These are phyloP conservation scores for Arctium minus DNA, from an alignment of 129 eudicot genomes.

Conservation along the genomic window DNA sequence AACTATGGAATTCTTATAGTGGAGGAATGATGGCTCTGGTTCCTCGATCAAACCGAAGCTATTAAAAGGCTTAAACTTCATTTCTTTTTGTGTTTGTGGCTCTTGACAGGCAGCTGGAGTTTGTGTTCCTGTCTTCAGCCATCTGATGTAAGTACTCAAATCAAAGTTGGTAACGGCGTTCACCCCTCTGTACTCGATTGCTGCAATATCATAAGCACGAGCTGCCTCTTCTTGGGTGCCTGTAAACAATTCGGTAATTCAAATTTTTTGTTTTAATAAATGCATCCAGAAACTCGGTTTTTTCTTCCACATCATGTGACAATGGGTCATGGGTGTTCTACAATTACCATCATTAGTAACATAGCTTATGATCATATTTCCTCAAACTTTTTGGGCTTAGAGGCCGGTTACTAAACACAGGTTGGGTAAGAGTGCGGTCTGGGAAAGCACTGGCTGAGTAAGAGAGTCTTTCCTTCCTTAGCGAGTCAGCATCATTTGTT, in stretches of 20 bases:
- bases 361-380: neutral
- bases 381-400: neutral
- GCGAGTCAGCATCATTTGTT: neutral
- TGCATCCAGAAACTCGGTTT: neutral
- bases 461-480: too few relatives aligned
- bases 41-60: constrained; percentile 25
- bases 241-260: constrained; percentile 10
- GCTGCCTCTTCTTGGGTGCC: constrained; percentile 96
- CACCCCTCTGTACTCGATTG: constrained; percentile 79
- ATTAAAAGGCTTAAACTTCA: constrained; percentile 18
- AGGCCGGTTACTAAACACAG: neutral
- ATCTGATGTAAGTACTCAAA: constrained; percentile 67
- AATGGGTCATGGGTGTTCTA: neutral
- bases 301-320: neutral
- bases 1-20: constrained; percentile 12
- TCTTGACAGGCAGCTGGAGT: constrained; percentile 33
- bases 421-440: neutral
- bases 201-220: constrained; percentile 82
- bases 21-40: constrained; percentile 20
- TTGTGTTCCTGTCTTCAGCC: constrained; percentile 64
- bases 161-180: constrained; percentile 79
- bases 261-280: neutral
- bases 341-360: neutral
- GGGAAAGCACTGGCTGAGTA: neutral
- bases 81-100: constrained; percentile 23